A percentile compares a stretch with the other conserved stretches of the same genome.
Evolutionary conservation across 129 eudicot genomes (phyloP).

Genomic region (Lactuca saligna): DNA sequence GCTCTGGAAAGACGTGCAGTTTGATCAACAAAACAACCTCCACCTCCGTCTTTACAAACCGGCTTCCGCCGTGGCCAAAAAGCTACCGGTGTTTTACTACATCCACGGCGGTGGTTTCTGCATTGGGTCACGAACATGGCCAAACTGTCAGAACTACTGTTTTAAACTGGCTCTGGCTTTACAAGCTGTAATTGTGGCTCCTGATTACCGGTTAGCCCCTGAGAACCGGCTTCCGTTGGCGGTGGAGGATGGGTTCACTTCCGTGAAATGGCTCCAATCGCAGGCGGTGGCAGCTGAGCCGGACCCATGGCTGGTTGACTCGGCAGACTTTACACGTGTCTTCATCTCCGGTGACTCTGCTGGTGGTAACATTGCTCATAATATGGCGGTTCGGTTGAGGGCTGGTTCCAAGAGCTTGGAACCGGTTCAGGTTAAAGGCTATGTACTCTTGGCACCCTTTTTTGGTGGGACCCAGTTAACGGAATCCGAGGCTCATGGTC

Average conservation of each 20-base stretch:
- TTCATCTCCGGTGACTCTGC: conserved; percentile 83
- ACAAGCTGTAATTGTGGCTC: conserved; percentile 60
- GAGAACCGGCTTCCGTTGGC: conserved; percentile 74
- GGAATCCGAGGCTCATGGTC: conserved; percentile 71
- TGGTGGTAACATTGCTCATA: conserved; percentile 79
- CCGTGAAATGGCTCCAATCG: conserved; percentile 68
- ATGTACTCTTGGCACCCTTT: conserved; percentile 69
- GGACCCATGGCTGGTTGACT: conserved; percentile 55
- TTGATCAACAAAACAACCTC: conserved; percentile 53
- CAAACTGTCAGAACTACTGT: conserved; percentile 79
- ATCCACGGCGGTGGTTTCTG: conserved; percentile 89
- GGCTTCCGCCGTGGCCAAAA: conserved; percentile 26
- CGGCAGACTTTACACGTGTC: conserved; percentile 56
- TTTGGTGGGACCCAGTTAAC: conserved; percentile 70
- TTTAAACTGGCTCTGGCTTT: conserved; percentile 59
- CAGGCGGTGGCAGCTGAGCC: conserved; percentile 55
- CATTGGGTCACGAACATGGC: conserved; percentile 85
- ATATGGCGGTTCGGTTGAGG: conserved; percentile 60
- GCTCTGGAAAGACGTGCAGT: conserved; percentile 60
- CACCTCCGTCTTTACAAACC: conserved; percentile 77
- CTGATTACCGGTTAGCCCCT: conserved; percentile 81
- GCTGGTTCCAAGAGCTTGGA: conserved; percentile 51
- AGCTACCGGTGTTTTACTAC: conserved; percentile 72
- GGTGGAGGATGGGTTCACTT: conserved; percentile 55
- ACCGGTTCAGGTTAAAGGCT: conserved; percentile 68